Evolutionary conservation across 768 basidiomycete genomes (phyloP), one percentile per base, ranked within the genome.

Genomic region (Termitomyces heimii): DNA sequence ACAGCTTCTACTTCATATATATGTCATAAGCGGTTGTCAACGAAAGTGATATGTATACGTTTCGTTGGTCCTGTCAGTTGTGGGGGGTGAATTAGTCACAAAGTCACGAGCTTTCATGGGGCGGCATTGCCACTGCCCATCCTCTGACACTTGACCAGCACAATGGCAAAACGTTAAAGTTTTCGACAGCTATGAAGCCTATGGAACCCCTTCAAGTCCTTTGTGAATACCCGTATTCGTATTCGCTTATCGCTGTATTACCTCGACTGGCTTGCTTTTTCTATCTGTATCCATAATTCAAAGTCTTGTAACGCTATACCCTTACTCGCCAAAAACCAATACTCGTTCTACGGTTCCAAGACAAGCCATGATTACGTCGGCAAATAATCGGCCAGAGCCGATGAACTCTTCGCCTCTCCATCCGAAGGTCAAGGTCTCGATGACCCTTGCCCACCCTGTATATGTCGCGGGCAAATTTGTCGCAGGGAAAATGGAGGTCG

Each of bases 341-440:
- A 34, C 26, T 35, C 12, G 3, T 54, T 44, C 5, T 43, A 24
- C 43, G 43, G 43, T 44, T 43, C 28, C 20, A n/a, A 16, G n/a
- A 32, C 12, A 50, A 24, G 24, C 31, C 22, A 62, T 62, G 61
- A 49, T 37, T 1, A n/a, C 50, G 10, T 58, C 63, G 18, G 56
- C 55, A 13, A 67, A 66, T 56, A 63, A 65, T 42, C 60, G 72
- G 39, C 71, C 73, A 42, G 80, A 81, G 72, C 86, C 88, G 13
- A 92, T 92, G 90, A 92, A 93, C 71, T 85, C 87, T 31, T 82
- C 84, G n/a, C 78, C 85, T 0, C 76, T 86, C 67, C 91, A 92
- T 68, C 75, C 89, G 28, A 93, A 91, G 71, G 82, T 92, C 68
- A 89, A 81, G 68, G 80, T 89, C 16, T 77, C 85, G 13, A 66